Evolutionary conservation across 305 asterid genomes (phyloP), one percentile per base, ranked within the genome.

Genomic region (Fraxinus dipetala): DNA sequence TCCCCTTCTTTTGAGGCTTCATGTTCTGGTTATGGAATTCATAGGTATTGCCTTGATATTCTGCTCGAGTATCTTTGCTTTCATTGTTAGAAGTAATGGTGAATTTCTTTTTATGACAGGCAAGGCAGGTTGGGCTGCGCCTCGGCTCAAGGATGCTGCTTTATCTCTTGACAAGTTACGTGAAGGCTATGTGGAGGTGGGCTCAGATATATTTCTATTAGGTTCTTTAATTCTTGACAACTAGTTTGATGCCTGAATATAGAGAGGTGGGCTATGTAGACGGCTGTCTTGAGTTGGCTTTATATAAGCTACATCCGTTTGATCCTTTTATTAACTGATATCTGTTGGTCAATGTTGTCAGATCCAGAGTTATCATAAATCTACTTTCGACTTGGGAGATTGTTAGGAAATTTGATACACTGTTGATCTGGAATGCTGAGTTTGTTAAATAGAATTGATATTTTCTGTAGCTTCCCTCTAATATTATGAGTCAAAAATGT

Each of bases 11-110:
- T 82, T 96, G 91, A 92, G 98, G 88, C 95, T 90, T 85, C 99
- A 96, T 89, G 98, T 96, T 87, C 89, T 96, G 81, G 99, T 96
- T 79, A 96, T 96, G 99, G 99, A 96, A 89, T 96, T 96, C 86
- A 93, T 93, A 90, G 99, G 98, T 94, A 90, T 24, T 67, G 73
- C 18, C 10, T 8, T 74, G 38, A 34, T 80, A 74, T 77, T 78
- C 80, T n/a, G 40, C 48, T 22, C 1, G 32, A 63, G 14, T 22
- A 63, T 63, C 75, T 79, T 77, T 72, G 22, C 65, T 79, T 79
- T 30, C 51, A 72, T 78, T 40, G 67, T 78, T 79, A 5, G 38
- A 31, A 16, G 34, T 84, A 67, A 34, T 69, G 35, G 72, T 38
- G 26, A 13, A 78, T 80, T 78, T 75, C 36, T 76, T 76, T 77